Evolutionary conservation across 2,329 filamentous ascomycete genomes (phyloP), one percentile per base, ranked within the genome.

Genomic region (Pestalotiopsis sp.): DNA sequence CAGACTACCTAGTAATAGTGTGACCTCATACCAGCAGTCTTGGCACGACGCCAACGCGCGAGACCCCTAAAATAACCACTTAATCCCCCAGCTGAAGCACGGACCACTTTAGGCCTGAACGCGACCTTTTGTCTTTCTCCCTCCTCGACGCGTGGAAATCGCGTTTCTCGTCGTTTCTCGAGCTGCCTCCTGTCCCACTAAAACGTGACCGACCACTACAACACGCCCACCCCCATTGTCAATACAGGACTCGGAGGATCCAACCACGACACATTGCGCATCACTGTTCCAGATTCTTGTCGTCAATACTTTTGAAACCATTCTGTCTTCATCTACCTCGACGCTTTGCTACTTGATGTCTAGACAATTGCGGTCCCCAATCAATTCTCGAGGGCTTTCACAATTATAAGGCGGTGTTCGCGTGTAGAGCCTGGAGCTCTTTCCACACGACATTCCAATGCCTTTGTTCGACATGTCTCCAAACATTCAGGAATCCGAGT

Each of bases 401-500:
- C 17, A 57, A 49, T 7, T 23, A 66, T 45, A 38, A 66, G 49
- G 23, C 64, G 52, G n/a, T 27, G 64, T n/a, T 27, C 49, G 17
- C 41, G n/a, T 45, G 17, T 14, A 49, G 36, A 66, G 45, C 66
- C 70, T 73, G 68, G 23, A 20, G 66, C 58, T 58, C 58, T 69
- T 27, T 36, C 31, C 11, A 27, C 7, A 41, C 67, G 64, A 62
- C 41, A 61, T 70, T 68, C 70, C 76, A 69, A 87, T 87, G 85
- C 82, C 86, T 75, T 78, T 88, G 31, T 77, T 81, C 59, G 79
- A 82, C 66, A 79, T 86, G 75, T 84, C 85, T 20, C 77, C 81
- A 13, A 87, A 87, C 70, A 80, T 85, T 38, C 81, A 83, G 74
- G 83, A 85, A 73, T 76, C 80, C 27, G 83, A 85, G 65, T 72